Evolutionary conservation across 805 yeast species (phyloP).

Genomic region (Sporopachydermia lactativora): DNA sequence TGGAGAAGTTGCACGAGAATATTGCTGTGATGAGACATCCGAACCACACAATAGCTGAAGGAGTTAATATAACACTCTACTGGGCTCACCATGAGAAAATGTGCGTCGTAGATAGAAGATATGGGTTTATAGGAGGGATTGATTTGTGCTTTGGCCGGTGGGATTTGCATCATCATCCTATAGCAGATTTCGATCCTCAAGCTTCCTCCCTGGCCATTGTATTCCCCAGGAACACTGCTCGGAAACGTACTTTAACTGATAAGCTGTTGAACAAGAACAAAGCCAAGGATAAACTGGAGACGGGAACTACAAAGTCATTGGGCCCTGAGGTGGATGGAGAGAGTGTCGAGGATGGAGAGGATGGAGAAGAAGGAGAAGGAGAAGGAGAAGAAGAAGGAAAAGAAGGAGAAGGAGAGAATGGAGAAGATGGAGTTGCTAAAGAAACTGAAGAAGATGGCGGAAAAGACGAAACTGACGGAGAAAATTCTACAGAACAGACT

Average conservation of each 20-base stretch:
- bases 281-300: not conserved
- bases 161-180: conserved; percentile 7
- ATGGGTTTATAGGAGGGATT: conserved; percentile 6
- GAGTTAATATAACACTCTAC: conserved; percentile 5
- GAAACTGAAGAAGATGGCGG: not conserved
- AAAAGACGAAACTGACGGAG: not conserved
- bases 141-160: conserved; percentile 7
- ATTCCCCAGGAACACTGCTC: not conserved
- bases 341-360: no score
- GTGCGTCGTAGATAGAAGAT: conserved; percentile 4
- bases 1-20: conserved; percentile 5
- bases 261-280: not conserved
- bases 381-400: no score
- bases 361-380: no score
- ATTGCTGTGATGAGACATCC: conserved; percentile 8
- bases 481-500: not conserved
- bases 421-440: no score
- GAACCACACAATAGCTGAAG: conserved; percentile 6
- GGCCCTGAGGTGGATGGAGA: no score
- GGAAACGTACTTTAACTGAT: not conserved
- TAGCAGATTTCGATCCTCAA: conserved; percentile 6
- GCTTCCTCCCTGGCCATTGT: not conserved
- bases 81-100: conserved; percentile 8
- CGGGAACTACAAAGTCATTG: no score
- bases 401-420: no score